Evolutionary conservation across 495 filamentous ascomycete genomes (phyloP).

Genomic region (Talaromyces proteolyticus): DNA sequence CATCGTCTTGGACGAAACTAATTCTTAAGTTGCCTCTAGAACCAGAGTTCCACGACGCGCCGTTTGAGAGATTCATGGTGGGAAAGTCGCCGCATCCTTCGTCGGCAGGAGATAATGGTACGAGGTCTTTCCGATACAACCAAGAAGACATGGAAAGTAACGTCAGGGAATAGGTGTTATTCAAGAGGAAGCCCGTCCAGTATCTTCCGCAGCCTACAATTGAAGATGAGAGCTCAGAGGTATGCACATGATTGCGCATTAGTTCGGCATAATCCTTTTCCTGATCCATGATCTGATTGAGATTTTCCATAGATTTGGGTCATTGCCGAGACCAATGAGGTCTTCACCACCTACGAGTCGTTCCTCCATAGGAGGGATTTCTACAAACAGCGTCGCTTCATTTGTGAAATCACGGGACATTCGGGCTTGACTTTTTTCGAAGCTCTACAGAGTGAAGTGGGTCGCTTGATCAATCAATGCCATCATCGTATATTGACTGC

Average conservation of each 20-base stretch:
- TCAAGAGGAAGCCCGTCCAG: slow-evolving; percentile 93
- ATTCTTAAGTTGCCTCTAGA: too few relatives aligned
- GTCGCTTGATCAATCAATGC: slow-evolving; percentile 13
- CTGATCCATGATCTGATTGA: not conserved
- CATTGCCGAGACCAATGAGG: slow-evolving; percentile 82
- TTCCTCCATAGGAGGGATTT: slow-evolving; percentile 88
- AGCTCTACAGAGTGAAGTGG: slow-evolving; percentile 87
- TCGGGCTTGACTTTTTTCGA: slow-evolving; percentile 92
- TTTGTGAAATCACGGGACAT: slow-evolving; percentile 91
- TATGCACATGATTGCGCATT: slow-evolving; percentile 30
- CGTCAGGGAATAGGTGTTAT: slow-evolving; percentile 64
- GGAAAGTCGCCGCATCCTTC: not conserved
- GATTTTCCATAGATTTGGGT: slow-evolving; percentile 70
- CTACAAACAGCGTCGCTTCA: slow-evolving; percentile 89
- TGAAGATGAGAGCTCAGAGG: slow-evolving; percentile 76
- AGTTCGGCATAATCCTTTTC: not conserved
- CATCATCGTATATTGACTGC: slow-evolving; percentile 6
- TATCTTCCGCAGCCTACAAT: slow-evolving; percentile 66
- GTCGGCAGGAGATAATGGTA: slow-evolving; percentile 33
- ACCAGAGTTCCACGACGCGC: too few relatives aligned
- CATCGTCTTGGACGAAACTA: too few relatives aligned
- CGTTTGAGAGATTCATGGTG: not conserved
- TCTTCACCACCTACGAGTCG: slow-evolving; percentile 83
- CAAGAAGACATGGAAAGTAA: not conserved
- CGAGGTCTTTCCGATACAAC: not conserved